Base-by-base conservation (phyloP, 139 green algal genomes). In the Trebouxia sp. region DNA sequence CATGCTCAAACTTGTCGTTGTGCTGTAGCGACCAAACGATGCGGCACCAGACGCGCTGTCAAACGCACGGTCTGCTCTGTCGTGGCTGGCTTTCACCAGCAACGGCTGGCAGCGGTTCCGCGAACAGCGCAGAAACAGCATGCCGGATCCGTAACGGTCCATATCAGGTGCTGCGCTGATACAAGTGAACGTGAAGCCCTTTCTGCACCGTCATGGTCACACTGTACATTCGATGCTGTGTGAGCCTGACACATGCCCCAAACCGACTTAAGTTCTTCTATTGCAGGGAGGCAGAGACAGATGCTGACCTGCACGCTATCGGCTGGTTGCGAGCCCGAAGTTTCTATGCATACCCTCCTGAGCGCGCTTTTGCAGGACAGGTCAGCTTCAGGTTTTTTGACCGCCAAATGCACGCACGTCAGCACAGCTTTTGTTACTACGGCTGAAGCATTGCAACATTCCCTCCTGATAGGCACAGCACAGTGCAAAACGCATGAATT, bases 311-410 rank as follows among this genome's bases (percentile, higher is more conserved):
- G 20, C 35, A 80, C 43, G 83, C 86, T 17, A 69, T 65, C 10
- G 79, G 72, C 22, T 82, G 56, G 75, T 69, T 91, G 35, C 81
- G 87, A 1, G 87, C 87, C 24, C 78, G 70, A 14, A 87, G 83
- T 17, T 91, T 91, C 53, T 87, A 89, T 79, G 81, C 81, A 32
- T 91, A 91, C 67, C 87, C 87, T 28, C 80, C 81, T 53, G 87
- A 91, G 65, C 72, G 87, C 35, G 83, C 82, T 26, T 91, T 88
- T 83, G 87, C 87, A 5, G 87, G 85, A 7, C 37, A 90, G 82
- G 86, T 87, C n/a, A 20, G 72, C 30, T n/a, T n/a, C n/a, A n/a
- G n/a, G n/a, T n/a, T n/a, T n/a, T n/a, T n/a, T n/a, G n/a, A n/a
- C n/a, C n/a, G n/a, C n/a, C n/a, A n/a, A n/a, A n/a, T n/a, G n/a